Evolutionary conservation across 176 grass and related monocot species (phyloP), one percentile per base, ranked within the genome.

Genomic region (Poa annua): DNA sequence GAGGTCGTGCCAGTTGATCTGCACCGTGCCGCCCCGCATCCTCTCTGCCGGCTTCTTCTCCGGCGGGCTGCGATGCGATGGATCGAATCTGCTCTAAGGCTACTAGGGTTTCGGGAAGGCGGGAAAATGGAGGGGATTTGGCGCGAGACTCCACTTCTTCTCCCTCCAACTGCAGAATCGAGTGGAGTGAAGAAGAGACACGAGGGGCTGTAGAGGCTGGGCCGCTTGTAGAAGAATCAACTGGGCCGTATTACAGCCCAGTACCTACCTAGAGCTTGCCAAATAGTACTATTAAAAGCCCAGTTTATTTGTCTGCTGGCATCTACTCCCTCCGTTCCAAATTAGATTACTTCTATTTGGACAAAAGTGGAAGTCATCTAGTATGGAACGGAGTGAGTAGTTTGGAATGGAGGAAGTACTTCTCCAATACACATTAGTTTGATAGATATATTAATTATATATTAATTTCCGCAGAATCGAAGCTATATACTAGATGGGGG

Each of bases 11-110:
- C 96, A 99, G 85, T 90, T 96, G 89, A 99, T 93, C 87, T 99
- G 96, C 49, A 99, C 89, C 65, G 96, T 99, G 48, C 96, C 96
- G 85, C 96, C 96, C n/a, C 84, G 92, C 96, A 99, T 98, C 96
- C 88, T 98, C 79, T 36, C 80, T 25, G n/a, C 20, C 67, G 24
- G 44, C 35, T 51, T 51, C 49, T 26, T 17, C 34, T 19, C 21
- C 51, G 80, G 19, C 4, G 41, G 54, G 36, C 4, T 60, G 36
- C 39, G 36, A 13, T 59, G 36, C n/a, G 56, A 22, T 29, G 34
- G 15, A 36, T 42, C 34, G 63, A 51, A 74, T 19, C 29, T 32
- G n/a, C 49, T 55, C 22, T 11, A 21, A 39, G 50, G 38, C 57
- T 88, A 74, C 57, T 88, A 84, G 88, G 83, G 61, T 81, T 88